Conservation (phyloP, 352 stramenopile genomes). For the Poterioochromonas sp. region DNA sequence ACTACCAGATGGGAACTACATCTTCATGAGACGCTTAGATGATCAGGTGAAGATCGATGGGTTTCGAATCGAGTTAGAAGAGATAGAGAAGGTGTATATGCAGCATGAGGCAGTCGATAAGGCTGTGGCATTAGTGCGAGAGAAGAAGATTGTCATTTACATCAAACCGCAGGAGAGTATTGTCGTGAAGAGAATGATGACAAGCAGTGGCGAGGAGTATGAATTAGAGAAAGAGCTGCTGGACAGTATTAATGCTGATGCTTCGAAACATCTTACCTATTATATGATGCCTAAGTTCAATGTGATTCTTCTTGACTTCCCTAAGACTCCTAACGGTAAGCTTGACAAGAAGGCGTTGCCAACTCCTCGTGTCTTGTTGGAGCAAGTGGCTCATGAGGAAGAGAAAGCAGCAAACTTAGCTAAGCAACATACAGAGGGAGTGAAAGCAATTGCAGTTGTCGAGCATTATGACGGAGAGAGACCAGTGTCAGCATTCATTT, state of each 20-base stretch:
- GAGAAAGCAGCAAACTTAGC: not conserved
- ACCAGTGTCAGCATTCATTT: constrained; percentile 4
- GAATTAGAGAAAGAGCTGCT: not conserved
- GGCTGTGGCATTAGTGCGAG: constrained; percentile 6
- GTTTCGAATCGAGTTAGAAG: constrained; percentile 1
- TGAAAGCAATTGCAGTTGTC: not conserved
- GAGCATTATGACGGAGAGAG: not conserved
- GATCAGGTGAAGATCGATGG: constrained; percentile 12
- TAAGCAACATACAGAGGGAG: not conserved
- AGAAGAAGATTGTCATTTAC: not conserved
- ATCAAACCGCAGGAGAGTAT: not conserved
- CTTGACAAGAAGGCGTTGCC: constrained; percentile 10
- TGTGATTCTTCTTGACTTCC: not conserved
- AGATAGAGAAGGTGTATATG: not conserved
- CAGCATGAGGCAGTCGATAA: not conserved
- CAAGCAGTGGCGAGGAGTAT: constrained; percentile 1
- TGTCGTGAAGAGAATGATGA: not conserved
- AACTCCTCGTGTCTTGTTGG: not conserved
- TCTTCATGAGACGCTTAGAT: not conserved
- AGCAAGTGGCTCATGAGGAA: not conserved
- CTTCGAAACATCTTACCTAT: not conserved
- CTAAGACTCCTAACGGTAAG: constrained; percentile 16
- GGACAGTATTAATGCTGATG: not conserved
- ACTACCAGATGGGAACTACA: not conserved
- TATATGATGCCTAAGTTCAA: constrained; percentile 27